These are phyloP conservation scores for Onygena corvina DNA, from an alignment of 2,329 filamentous ascomycete species.

Conservation along the genomic window DNA sequence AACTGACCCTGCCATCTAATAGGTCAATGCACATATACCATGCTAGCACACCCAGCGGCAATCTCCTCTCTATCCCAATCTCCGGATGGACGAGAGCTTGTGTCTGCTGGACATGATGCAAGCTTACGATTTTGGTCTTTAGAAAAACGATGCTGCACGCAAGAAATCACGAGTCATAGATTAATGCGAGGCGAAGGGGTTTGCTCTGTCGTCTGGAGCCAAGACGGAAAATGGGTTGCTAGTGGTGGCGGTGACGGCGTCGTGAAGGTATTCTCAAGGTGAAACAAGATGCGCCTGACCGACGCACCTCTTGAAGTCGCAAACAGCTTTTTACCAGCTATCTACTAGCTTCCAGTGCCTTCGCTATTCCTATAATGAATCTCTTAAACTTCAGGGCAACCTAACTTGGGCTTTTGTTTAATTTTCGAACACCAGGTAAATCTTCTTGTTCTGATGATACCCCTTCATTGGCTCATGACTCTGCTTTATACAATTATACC, in stretches of 20 bases:
- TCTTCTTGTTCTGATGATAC: slow-evolving; percentile 7
- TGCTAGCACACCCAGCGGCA: slow-evolving; percentile 89
- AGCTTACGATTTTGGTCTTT: slow-evolving; percentile 94
- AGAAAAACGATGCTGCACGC: slow-evolving; percentile 87
- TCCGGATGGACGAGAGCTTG: slow-evolving; percentile 84
- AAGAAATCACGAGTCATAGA: slow-evolving; percentile 86
- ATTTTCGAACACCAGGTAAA: background rate
- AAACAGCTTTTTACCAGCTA: background rate
- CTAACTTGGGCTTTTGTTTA: slow-evolving; percentile 3
- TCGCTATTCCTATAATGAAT: background rate
- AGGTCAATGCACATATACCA: slow-evolving; percentile 99
- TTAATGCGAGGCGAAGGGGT: slow-evolving; percentile 94
- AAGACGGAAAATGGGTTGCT: slow-evolving; percentile 87
- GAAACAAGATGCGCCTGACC: slow-evolving; percentile 12
- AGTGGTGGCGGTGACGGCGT: slow-evolving; percentile 90
- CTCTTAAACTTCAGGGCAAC: background rate
- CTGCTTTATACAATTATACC: slow-evolving; percentile 2
- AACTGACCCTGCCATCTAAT: background rate
- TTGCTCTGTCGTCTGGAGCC: slow-evolving; percentile 88
- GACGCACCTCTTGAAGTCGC: background rate
- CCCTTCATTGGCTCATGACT: slow-evolving; percentile 1
- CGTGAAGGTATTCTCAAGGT: slow-evolving; percentile 68
- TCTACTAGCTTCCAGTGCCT: background rate
- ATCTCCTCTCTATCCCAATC: slow-evolving; percentile 87
- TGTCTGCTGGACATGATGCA: slow-evolving; percentile 91